A percentile compares a stretch with the other conserved stretches of the same genome.
Conservation (phyloP, 1,284 basidiomycete species). For the Stygiomarasmius scandens region DNA sequence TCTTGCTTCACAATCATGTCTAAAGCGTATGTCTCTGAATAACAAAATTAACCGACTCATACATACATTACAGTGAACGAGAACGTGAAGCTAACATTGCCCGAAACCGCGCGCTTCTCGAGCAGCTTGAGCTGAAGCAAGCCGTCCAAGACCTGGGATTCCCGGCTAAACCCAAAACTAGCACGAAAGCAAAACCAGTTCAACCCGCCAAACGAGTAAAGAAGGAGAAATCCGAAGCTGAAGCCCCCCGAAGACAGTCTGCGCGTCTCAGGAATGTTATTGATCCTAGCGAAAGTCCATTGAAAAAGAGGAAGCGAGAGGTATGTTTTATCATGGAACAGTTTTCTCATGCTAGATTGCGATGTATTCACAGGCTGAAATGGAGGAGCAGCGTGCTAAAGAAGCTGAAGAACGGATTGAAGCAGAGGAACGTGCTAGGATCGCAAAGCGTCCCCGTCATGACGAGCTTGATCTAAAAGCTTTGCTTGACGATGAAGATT, state of each 20-base stretch:
- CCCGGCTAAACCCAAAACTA: conserved; percentile 33
- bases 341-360: background rate
- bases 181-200: conserved; percentile 62
- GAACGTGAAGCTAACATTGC: conserved; percentile 80
- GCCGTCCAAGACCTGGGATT: conserved; percentile 54
- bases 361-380: conserved; percentile 36
- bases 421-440: conserved; percentile 60
- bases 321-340: conserved; percentile 40
- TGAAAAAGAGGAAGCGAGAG: conserved; percentile 64
- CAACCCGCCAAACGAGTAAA: conserved; percentile 57
- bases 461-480: conserved; percentile 63
- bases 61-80: conserved; percentile 57
- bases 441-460: conserved; percentile 68
- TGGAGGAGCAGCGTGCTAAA: conserved; percentile 47
- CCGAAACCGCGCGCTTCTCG: conserved; percentile 71
- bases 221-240: conserved; percentile 42
- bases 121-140: conserved; percentile 67
- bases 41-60: no score
- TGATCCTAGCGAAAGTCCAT: conserved; percentile 66
- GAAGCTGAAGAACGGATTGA: conserved; percentile 62
- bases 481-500: conserved; percentile 51
- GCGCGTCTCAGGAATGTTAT: conserved; percentile 54
- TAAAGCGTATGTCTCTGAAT: background rate
- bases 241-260: conserved; percentile 63
- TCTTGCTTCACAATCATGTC: background rate